A percentile compares a stretch with the other conserved stretches of the same genome.
Conservation (phyloP, 2,329 filamentous ascomycete genomes). For the Phialophora tarda region DNA sequence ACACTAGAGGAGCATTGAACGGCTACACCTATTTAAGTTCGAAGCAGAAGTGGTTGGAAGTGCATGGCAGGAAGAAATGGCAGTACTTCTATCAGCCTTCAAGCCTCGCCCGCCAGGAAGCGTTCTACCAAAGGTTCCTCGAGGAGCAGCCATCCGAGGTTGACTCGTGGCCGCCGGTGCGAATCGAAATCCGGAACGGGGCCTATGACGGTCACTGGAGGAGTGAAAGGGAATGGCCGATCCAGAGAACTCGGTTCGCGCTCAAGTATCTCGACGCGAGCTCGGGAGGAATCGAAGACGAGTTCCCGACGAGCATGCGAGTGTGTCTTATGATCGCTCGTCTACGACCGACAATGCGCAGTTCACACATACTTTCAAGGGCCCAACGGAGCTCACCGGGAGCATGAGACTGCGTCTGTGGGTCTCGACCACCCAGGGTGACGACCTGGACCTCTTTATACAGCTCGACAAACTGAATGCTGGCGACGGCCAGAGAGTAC, state of each 20-base stretch:
- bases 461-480: constrained; percentile 15
- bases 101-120: constrained; percentile 13
- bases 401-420: constrained; percentile 55
- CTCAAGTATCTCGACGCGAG: constrained; percentile 13
- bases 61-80: constrained; percentile 25
- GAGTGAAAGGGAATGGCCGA: constrained; percentile 10
- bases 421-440: constrained; percentile 49
- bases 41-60: constrained; percentile 22
- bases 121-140: constrained; percentile 19
- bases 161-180: constrained; percentile 18
- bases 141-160: constrained; percentile 12
- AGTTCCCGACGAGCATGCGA: constrained; percentile 44
- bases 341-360: constrained; percentile 13
- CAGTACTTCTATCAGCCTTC: constrained; percentile 15
- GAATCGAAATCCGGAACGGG: constrained; percentile 16
- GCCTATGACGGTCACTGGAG: background rate
- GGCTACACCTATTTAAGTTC: constrained; percentile 19
- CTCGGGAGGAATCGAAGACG: constrained; percentile 20
- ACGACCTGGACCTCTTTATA: constrained; percentile 55
- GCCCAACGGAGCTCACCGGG: constrained; percentile 51
- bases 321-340: background rate
- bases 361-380: constrained; percentile 46
- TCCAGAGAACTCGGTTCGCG: constrained; percentile 8
- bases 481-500: background rate
- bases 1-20: constrained; percentile 18